phyloP scores from a whole-genome alignment of 2,329 filamentous ascomycete genomes.

The Neopestalotiopsis sp. region DNA sequence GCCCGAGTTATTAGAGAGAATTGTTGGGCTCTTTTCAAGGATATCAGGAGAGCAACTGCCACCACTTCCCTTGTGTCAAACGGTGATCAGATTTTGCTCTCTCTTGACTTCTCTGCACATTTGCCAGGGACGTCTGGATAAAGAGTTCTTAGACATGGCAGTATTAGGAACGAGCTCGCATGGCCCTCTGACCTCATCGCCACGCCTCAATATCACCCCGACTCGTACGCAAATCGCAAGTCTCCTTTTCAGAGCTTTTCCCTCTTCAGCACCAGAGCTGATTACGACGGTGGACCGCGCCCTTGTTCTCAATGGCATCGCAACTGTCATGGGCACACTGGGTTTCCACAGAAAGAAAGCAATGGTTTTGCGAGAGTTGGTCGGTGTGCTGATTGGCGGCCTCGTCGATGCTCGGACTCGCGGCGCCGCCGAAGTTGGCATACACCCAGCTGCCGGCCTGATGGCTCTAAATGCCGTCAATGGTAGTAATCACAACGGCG shows the following conservation, averaged over 20 bases:
- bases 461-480: constrained; percentile 69
- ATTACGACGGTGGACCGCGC: constrained; percentile 78
- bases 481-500: constrained; percentile 55
- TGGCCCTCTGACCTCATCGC: constrained; percentile 54
- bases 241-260: constrained; percentile 73
- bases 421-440: constrained; percentile 93
- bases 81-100: constrained; percentile 75
- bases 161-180: constrained; percentile 65
- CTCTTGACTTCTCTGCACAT: constrained; percentile 71
- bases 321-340: constrained; percentile 80
- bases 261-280: constrained; percentile 67
- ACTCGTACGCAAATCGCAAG: constrained; percentile 68
- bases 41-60: constrained; percentile 75
- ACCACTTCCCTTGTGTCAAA: constrained; percentile 74
- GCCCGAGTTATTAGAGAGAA: constrained; percentile 77
- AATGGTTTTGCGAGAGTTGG: constrained; percentile 84
- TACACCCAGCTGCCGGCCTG: constrained; percentile 90
- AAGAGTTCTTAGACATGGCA: constrained; percentile 66
- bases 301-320: constrained; percentile 83
- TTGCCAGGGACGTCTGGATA: constrained; percentile 66
- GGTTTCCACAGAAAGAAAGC: constrained; percentile 89
- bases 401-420: constrained; percentile 90
- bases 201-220: constrained; percentile 61
- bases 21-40: constrained; percentile 75
- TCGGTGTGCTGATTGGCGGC: constrained; percentile 81